phyloP scores from a whole-genome alignment of 768 basidiomycete genomes.

The Pilatotrama ljubarskyi region DNA sequence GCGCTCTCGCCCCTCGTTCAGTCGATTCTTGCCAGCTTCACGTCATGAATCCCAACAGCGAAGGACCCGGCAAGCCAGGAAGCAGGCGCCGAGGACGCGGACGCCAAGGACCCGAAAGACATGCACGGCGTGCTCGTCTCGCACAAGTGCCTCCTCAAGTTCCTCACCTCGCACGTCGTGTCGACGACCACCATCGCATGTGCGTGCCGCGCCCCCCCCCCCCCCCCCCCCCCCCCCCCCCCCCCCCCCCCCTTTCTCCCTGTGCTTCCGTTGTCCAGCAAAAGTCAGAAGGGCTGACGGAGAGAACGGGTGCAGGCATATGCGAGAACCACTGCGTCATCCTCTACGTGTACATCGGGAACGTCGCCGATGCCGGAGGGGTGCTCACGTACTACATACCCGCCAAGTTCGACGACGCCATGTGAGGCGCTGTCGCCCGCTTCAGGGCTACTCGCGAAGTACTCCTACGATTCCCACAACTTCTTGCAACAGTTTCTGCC shows the following conservation, averaged over 20 bases:
- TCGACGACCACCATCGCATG: slow-evolving; percentile 86
- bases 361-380: slow-evolving; percentile 74
- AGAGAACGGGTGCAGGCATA: slow-evolving; percentile 49
- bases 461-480: no score
- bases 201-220: slow-evolving; percentile 36
- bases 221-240: no score
- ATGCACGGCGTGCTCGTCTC: slow-evolving; percentile 70
- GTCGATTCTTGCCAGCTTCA: neutral
- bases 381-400: slow-evolving; percentile 90
- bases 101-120: slow-evolving; percentile 51
- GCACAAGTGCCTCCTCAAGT: slow-evolving; percentile 75
- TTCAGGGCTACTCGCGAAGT: no score
- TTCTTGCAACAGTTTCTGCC: no score
- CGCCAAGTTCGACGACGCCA: slow-evolving; percentile 62
- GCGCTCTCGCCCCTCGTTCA: neutral
- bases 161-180: slow-evolving; percentile 76
- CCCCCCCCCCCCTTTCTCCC: no score
- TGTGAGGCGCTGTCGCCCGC: neutral
- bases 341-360: slow-evolving; percentile 87
- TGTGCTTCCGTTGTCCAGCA: no score
- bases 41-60: slow-evolving; percentile 8
- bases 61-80: slow-evolving; percentile 26
- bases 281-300: neutral
- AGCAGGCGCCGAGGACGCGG: slow-evolving; percentile 33
- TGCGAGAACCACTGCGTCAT: slow-evolving; percentile 84